These are phyloP conservation scores for Cornus controversa DNA, from an alignment of 148 eudicot genomes.

Conservation along the genomic window DNA sequence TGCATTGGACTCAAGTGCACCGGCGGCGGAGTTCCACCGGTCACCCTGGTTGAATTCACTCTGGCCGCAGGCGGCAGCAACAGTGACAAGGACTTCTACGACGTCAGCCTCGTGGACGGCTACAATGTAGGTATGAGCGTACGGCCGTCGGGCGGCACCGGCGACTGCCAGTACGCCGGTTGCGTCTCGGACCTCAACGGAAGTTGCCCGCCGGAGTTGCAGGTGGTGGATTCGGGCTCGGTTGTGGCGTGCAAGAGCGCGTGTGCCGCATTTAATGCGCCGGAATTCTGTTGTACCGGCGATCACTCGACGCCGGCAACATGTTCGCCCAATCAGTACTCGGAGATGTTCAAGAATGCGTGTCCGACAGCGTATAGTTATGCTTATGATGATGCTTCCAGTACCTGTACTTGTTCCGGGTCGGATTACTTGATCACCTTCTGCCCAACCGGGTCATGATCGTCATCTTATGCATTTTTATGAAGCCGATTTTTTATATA, in stretches of 20 bases:
- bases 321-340: slow-evolving; percentile 60
- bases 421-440: slow-evolving; percentile 74
- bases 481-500: too few species aligned
- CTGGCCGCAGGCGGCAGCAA: slow-evolving; percentile 14
- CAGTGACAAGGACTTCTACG: slow-evolving; percentile 77
- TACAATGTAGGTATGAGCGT: slow-evolving; percentile 74
- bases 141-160: slow-evolving; percentile 33
- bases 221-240: slow-evolving; percentile 30
- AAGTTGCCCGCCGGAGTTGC: slow-evolving; percentile 59
- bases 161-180: slow-evolving; percentile 67
- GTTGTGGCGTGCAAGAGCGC: slow-evolving; percentile 80
- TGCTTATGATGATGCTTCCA: slow-evolving; percentile 79
- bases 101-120: slow-evolving; percentile 86
- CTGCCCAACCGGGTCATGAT: slow-evolving; percentile 42
- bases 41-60: slow-evolving; percentile 72
- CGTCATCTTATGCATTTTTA: too few species aligned
- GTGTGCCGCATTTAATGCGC: slow-evolving; percentile 51
- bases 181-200: slow-evolving; percentile 59
- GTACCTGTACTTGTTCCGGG: slow-evolving; percentile 78
- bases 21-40: slow-evolving; percentile 71
- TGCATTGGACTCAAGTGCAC: slow-evolving; percentile 45
- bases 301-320: slow-evolving; percentile 52
- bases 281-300: slow-evolving; percentile 76
- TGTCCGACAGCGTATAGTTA: slow-evolving; percentile 84
- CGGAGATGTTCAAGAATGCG: slow-evolving; percentile 68